These are phyloP conservation scores for Adenanthera pavonina DNA, from an alignment of 306 rosid species.

Conservation along the genomic window DNA sequence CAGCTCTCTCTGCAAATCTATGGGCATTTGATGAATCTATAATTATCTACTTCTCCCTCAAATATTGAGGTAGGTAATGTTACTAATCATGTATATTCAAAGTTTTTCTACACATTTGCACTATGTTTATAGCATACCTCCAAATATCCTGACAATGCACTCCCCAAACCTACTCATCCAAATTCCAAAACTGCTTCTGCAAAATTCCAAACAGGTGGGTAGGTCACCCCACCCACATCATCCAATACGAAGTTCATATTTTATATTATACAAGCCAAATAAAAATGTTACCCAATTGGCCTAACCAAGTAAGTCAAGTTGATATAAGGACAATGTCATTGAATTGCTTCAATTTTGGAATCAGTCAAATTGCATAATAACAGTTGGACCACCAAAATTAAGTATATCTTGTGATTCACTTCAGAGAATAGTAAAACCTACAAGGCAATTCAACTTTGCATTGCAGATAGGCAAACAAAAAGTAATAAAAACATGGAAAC, in stretches of 20 bases:
- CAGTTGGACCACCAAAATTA: not conserved
- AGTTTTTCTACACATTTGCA: slow-evolving; percentile 16
- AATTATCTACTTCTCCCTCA: not conserved
- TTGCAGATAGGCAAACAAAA: slow-evolving; percentile 3
- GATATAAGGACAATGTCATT: not conserved
- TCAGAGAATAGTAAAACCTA: not conserved
- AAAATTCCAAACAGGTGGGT: slow-evolving; percentile 3
- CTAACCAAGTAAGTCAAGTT: not conserved
- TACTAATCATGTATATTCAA: not conserved
- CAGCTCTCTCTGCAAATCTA: slow-evolving; percentile 12
- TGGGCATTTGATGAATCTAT: slow-evolving; percentile 1
- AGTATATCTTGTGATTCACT: not conserved
- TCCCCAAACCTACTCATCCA: slow-evolving; percentile 22
- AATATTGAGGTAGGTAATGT: not conserved
- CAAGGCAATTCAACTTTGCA: not conserved
- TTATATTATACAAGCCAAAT: not conserved
- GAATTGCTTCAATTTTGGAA: not conserved
- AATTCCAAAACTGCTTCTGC: slow-evolving; percentile 3
- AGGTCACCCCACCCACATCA: not conserved
- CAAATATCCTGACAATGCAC: not conserved
- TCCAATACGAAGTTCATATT: not conserved
- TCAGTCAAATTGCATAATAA: not conserved
- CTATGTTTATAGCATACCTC: slow-evolving; percentile 12
- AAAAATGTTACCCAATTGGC: not conserved
- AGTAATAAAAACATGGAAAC: not conserved